phyloP scores from a whole-genome alignment of 169 alveolate genomes.

The Toxoplasma gondii region DNA sequence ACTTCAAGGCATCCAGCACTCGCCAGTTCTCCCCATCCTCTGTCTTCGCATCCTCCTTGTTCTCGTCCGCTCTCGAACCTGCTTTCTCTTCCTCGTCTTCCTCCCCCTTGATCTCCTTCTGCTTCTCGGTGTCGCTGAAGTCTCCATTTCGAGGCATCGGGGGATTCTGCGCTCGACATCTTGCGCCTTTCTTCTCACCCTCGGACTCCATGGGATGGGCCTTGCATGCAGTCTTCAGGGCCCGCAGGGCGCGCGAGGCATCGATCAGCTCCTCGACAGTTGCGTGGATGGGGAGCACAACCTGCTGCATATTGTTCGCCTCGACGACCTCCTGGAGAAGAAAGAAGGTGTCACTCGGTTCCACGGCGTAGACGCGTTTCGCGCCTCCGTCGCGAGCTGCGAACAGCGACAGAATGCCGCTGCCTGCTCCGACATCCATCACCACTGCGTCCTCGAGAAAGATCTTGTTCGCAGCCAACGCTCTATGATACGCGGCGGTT shows the following conservation, averaged over 20 bases:
- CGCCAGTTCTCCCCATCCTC: neutral
- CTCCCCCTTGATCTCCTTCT: neutral
- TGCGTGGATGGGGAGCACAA: slow-evolving; percentile 77
- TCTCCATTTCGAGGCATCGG: neutral
- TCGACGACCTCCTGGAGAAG: slow-evolving; percentile 77
- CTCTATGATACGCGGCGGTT: slow-evolving; percentile 55
- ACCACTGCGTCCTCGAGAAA: slow-evolving; percentile 56
- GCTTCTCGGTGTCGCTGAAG: neutral
- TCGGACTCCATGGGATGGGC: neutral
- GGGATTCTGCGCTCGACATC: too few species aligned
- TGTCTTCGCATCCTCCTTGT: neutral
- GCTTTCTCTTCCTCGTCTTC: neutral
- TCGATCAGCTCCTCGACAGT: slow-evolving; percentile 81
- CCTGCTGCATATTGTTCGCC: slow-evolving; percentile 77
- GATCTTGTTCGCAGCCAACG: slow-evolving; percentile 12
- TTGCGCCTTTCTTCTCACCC: neutral
- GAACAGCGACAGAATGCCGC: slow-evolving; percentile 84
- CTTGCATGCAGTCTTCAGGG: too few species aligned
- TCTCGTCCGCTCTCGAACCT: neutral
- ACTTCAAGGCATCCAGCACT: neutral
- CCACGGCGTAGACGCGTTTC: slow-evolving; percentile 83
- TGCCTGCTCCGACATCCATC: slow-evolving; percentile 90
- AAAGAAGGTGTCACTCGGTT: slow-evolving; percentile 80
- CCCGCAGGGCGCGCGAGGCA: slow-evolving; percentile 37
- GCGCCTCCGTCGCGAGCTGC: slow-evolving; percentile 89